phyloP scores from a whole-genome alignment of 2,329 filamentous ascomycete species.

The Botrytis fragariae region DNA sequence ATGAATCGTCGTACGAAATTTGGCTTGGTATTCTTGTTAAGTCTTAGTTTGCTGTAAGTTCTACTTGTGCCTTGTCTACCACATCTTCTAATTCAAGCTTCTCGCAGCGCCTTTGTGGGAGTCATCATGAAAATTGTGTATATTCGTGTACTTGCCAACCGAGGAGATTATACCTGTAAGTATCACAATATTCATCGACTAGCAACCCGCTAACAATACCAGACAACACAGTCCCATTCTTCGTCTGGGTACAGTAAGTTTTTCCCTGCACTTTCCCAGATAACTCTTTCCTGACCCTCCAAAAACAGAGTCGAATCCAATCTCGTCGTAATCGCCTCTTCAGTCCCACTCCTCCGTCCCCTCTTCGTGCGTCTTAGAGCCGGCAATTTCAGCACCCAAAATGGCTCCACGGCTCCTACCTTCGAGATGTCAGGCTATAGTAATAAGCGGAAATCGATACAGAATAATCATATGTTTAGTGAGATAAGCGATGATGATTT shows the following conservation, averaged over 20 bases:
- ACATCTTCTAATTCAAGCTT: background rate
- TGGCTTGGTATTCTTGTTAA: constrained; percentile 22
- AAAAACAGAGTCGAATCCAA: constrained; percentile 23
- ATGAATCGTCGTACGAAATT: constrained; percentile 23
- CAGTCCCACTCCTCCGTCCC: constrained; percentile 25
- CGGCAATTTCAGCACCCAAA: background rate
- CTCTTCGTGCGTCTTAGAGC: constrained; percentile 19
- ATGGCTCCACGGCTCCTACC: background rate
- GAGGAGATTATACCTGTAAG: constrained; percentile 25
- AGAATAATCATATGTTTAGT: background rate
- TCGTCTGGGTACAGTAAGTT: constrained; percentile 25
- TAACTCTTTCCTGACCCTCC: constrained; percentile 4
- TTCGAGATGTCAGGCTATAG: constrained; percentile 1
- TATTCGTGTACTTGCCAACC: constrained; percentile 18
- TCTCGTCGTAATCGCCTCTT: constrained; percentile 27
- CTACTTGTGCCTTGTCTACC: no score
- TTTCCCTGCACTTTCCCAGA: background rate
- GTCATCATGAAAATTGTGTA: constrained; percentile 27
- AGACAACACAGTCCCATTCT: constrained; percentile 22
- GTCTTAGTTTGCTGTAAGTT: constrained; percentile 25
- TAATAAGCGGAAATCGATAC: background rate
- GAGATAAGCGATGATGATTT: background rate
- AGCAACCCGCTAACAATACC: background rate
- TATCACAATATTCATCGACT: no score
- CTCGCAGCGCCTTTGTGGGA: constrained; percentile 22